Percentiles rank a stretch among this genome's conserved stretches.
Evolutionary conservation across 495 filamentous ascomycete species (phyloP).

Genomic region (Neurospora sp.): DNA sequence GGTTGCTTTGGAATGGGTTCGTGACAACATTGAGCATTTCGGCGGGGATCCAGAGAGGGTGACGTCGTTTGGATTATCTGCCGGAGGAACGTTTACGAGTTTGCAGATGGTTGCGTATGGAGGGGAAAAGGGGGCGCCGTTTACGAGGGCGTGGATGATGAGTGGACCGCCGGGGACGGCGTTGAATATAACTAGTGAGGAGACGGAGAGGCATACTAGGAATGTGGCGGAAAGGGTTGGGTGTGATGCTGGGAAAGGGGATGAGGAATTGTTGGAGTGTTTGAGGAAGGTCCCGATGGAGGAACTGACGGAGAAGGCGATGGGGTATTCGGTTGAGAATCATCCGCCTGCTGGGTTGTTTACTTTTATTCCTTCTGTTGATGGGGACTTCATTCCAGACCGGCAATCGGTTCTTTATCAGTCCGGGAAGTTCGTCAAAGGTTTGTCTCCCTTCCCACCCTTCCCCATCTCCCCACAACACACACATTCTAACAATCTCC

Average conservation of each 20-base stretch:
- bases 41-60: constrained; percentile 25
- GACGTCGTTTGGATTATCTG: constrained; percentile 9
- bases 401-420: constrained; percentile 10
- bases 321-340: constrained; percentile 14
- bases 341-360: constrained; percentile 12
- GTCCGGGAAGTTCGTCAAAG: constrained; percentile 18
- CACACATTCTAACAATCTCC: not conserved
- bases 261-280: constrained; percentile 22
- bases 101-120: constrained; percentile 26
- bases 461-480: not conserved
- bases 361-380: constrained; percentile 21
- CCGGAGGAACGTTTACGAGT: constrained; percentile 16
- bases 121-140: constrained; percentile 22
- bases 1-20: constrained; percentile 17
- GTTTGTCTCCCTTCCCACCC: not conserved
- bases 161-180: constrained; percentile 32
- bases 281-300: constrained; percentile 21
- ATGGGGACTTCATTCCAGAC: constrained; percentile 21
- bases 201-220: constrained; percentile 24
- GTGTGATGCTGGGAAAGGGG: not conserved
- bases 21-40: constrained; percentile 42
- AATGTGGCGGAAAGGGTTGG: constrained; percentile 17
- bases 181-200: constrained; percentile 28
- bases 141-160: constrained; percentile 29
- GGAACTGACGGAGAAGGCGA: constrained; percentile 16